Conservation (phyloP, 148 eudicot species). For the Pharnaceum exiguum region DNA sequence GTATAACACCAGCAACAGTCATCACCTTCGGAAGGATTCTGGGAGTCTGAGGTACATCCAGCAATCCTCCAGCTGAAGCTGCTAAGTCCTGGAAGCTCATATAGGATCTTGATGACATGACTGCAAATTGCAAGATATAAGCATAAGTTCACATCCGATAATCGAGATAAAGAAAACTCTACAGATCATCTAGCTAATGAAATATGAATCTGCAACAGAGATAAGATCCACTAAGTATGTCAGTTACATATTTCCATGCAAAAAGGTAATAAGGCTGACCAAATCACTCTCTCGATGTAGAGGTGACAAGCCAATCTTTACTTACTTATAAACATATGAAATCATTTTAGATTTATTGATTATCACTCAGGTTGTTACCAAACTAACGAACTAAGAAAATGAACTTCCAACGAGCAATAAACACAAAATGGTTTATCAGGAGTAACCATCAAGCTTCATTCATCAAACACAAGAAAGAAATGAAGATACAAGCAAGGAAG, state of each 20-base stretch:
- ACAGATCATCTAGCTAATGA: neutral
- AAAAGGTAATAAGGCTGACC: too few relatives aligned
- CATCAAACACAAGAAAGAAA: neutral
- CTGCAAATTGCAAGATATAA: conserved; percentile 12
- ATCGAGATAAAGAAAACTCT: neutral
- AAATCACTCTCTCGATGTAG: too few relatives aligned
- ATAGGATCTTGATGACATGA: conserved; percentile 44
- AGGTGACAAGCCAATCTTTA: too few relatives aligned
- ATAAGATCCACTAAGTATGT: too few relatives aligned
- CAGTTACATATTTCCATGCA: too few relatives aligned
- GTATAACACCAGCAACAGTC: conserved; percentile 42
- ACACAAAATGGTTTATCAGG: too few relatives aligned
- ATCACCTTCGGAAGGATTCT: conserved; percentile 44
- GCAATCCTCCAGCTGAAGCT: conserved; percentile 42
- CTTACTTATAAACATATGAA: too few relatives aligned
- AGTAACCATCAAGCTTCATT: neutral
- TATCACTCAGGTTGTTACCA: too few relatives aligned
- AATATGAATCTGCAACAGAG: too few relatives aligned
- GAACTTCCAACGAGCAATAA: too few relatives aligned
- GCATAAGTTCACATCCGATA: neutral
- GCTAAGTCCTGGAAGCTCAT: conserved; percentile 45
- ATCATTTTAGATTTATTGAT: too few relatives aligned
- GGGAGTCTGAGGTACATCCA: conserved; percentile 50
- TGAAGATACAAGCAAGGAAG: neutral
- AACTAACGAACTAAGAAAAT: too few relatives aligned